Conservation (phyloP, 2,329 filamentous ascomycete genomes). For the Colletotrichum noveboracense region DNA sequence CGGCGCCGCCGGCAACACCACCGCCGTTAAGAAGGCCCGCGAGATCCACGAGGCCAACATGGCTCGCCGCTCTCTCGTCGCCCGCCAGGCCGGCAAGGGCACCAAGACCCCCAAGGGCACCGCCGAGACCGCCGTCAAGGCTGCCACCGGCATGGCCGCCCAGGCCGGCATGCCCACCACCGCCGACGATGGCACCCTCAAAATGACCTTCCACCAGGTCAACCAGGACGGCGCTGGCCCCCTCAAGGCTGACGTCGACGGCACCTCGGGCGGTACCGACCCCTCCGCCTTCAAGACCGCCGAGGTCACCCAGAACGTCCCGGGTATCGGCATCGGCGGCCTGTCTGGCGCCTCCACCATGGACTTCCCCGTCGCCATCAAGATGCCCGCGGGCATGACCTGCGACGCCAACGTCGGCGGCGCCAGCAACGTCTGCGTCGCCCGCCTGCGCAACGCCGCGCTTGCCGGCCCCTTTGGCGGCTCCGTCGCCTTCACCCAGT, state of each 20-base stretch:
- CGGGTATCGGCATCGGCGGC: slow-evolving; percentile 59
- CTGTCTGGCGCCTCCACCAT: slow-evolving; percentile 63
- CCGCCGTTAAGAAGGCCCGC: slow-evolving; percentile 40
- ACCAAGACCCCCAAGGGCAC: slow-evolving; percentile 28
- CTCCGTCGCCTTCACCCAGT: slow-evolving; percentile 69
- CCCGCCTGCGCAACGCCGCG: slow-evolving; percentile 66
- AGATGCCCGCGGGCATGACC: slow-evolving; percentile 71
- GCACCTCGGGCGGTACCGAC: slow-evolving; percentile 67
- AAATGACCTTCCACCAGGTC: slow-evolving; percentile 71
- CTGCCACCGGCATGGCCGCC: slow-evolving; percentile 59
- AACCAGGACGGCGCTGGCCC: slow-evolving; percentile 75
- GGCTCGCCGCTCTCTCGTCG: slow-evolving; percentile 24
- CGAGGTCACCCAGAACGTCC: slow-evolving; percentile 64
- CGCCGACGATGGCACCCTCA: slow-evolving; percentile 70
- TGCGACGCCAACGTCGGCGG: slow-evolving; percentile 65
- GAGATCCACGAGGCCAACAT: slow-evolving; percentile 48
- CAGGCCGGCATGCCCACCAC: slow-evolving; percentile 72
- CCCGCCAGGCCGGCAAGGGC: slow-evolving; percentile 20
- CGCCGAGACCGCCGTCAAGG: slow-evolving; percentile 57
- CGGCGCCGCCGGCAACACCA: slow-evolving; percentile 37
- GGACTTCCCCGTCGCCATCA: slow-evolving; percentile 68
- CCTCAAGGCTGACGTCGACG: slow-evolving; percentile 63
- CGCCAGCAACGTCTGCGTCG: slow-evolving; percentile 67
- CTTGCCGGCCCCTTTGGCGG: slow-evolving; percentile 70
- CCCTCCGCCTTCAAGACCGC: slow-evolving; percentile 64